Base-by-base conservation (phyloP, 192 early-diverging fungal species). In the Chytriomyces hyalinus region DNA sequence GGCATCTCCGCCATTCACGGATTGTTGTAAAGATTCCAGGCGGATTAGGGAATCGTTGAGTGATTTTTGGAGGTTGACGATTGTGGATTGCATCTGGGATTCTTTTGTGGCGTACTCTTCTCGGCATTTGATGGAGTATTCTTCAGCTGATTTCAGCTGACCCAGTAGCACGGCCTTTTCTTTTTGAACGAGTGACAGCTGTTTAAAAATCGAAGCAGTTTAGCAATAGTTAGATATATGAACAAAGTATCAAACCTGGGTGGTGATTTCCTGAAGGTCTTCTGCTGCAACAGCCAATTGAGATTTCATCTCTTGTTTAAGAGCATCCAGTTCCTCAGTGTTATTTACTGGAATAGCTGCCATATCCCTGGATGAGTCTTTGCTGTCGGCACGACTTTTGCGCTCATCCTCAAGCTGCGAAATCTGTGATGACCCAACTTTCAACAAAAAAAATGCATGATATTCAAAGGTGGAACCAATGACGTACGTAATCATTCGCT, bases 401-500 rank as follows among this genome's bases (percentile, higher is more conserved):
- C 13, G 20, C 53, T 57, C 62, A 64, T 22, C 10, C 46, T 68
- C 48, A 10, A 75, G 49, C 36, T 66, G 24, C 22, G 26, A 15
- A 11, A 75, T 75, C 64, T 75, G 17, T 15, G 7, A 4, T 13
- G 2, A 67, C 17, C 8, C 10, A n/a, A 0, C 6, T 17, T 13
- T 67, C 13, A 36, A 47, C 66, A 11, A 70, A 70, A 70, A 24
- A 10, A 6, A 6, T 26, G 8, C 15, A 8, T 15, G 0, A 4
- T 4, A 36, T 2, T 36, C 36, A 4, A 36, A 36, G 36, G 36
- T 3, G 36, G 36, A 36, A 36, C 53, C 53, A 57, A 17, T 4
- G 8, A 45, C 71, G 46, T 49, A 73, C 71, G 36, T 75, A 66
- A 36, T 75, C 64, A 75, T 75, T 75, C 22, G 61, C 73, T 17